Base-by-base conservation (phyloP, 2,329 filamentous ascomycete species). In the Penicillium aurantiogriseum region DNA sequence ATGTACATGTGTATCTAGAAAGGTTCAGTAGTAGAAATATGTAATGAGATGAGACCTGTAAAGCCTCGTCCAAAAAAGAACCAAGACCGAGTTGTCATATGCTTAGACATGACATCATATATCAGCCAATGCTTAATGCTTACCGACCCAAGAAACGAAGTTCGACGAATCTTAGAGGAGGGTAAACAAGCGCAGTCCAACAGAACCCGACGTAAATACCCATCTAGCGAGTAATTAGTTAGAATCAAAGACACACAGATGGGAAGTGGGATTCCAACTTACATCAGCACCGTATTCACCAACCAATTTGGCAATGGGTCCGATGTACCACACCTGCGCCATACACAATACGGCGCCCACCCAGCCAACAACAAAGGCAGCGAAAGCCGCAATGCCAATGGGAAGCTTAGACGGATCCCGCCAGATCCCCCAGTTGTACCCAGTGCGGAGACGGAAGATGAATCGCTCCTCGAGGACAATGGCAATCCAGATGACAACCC, bases 281-380 rank as follows among this genome's bases (percentile, higher is more conserved):
- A 84, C 77, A 74, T 86, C 83, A 47, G 79, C 83, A 19, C 84
- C 83, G 69, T 82, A 79, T 21, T 81, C 81, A 0, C 85, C 84
- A 19, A 87, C 80, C 51, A 80, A 70, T 46, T 75, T 76, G 3
- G 85, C 85, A 56, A 88, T 72, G 0, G 86, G 87, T 1, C 87
- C 87, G 58, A 85, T 81, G 70, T 87, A 90, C 82, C 86, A 90
- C 4, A 83, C 82, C 74, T 90, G 86, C 23, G 84, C 83, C 87
- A 89, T 89, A 58, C 81, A 86, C 45, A 89, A 69, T 29, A 90
- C 81, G 0, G 85, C 82, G 9, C 86, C 86, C 4, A 79, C 80
- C 86, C 86, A 89, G 3, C 87, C 86, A 15, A 89, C 67, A 39
- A 86, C 69, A 63, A 89, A 89, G 0, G 86, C 81, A 2, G 78